phyloP scores from a whole-genome alignment of 495 filamentous ascomycete species.

The Peziza echinospora region DNA sequence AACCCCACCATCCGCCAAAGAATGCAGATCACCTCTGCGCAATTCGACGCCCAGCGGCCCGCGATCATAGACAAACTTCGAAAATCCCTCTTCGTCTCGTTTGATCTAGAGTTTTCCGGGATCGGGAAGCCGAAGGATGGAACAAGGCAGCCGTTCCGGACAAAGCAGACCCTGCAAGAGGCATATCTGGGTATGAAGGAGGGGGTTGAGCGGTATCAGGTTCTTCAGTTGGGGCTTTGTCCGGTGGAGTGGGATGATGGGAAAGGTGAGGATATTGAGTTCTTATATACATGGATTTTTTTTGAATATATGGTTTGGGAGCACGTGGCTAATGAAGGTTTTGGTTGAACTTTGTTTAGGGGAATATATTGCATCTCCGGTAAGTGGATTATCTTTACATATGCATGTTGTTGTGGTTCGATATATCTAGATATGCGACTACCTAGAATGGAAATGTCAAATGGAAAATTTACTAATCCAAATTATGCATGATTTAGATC shows the following conservation, averaged over 20 bases:
- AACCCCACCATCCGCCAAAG: too few relatives aligned
- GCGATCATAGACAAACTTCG: constrained; percentile 37
- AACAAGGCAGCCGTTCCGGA: constrained; percentile 7
- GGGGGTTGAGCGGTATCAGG: constrained; percentile 46
- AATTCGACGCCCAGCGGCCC: constrained; percentile 35
- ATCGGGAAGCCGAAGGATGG: constrained; percentile 24
- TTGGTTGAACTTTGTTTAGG: too few relatives aligned
- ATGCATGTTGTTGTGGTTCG: too few relatives aligned
- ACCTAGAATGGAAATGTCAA: too few relatives aligned
- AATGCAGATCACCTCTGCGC: constrained; percentile 43
- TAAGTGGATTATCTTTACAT: too few relatives aligned
- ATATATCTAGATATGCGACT: too few relatives aligned
- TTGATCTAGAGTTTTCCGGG: constrained; percentile 64
- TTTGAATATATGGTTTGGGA: too few relatives aligned
- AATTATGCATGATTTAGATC: too few relatives aligned
- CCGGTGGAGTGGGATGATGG: constrained; percentile 3
- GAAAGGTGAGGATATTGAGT: constrained; percentile 4
- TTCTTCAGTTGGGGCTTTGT: constrained; percentile 51
- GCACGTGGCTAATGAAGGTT: too few relatives aligned
- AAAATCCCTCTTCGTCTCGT: constrained; percentile 39
- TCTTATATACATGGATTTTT: too few relatives aligned
- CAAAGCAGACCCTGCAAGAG: constrained; percentile 32
- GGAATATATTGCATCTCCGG: too few relatives aligned
- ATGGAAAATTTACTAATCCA: too few relatives aligned
- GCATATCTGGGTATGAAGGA: constrained; percentile 42